Evolutionary conservation across 257 asterid genomes (phyloP), one percentile per base, ranked within the genome.

Genomic region (Petunia axillaris): DNA sequence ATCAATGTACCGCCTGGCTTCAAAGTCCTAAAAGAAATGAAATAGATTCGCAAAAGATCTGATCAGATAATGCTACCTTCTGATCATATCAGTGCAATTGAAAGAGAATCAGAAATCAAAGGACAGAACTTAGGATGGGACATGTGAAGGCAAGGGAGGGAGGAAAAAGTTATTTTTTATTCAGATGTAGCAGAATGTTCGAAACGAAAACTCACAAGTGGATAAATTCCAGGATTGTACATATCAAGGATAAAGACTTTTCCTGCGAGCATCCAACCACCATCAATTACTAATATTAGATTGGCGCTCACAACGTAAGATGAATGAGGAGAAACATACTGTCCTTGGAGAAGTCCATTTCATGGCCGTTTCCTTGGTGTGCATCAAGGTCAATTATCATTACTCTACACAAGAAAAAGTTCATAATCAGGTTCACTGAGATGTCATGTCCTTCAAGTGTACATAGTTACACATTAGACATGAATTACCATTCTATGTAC

Each of bases 311-410:
- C 81, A 82, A 78, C 62, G 73, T 46, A 81, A 25, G 75, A 70
- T 53, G 81, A 85, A 86, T 80, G 70, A 84, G 16, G 2, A 77
- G 64, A 78, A 80, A 59, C 91, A 81, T 90, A 95, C 98, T 84
- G 87, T 95, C 98, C 71, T 81, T 79, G 36, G 91, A 83, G 85
- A 95, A 95, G 86, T 95, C 99, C 55, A 82, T 89, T 77, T 91
- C 98, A 81, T 95, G 99, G 77, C 99, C 98, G 36, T 95, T 95
- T 79, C 99, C 98, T 88, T 95, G 99, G 88, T 95, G 98, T 37
- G 98, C 99, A 87, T 95, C 99, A 80, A 95, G 98, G 88, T 95
- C 99, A 46, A 95, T 92, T 85, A 95, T 95, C 97, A 95, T 89
- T 83, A 89, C 97, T 91, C 99, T 93, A 90, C 80, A 79, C 37